Conservation (phyloP, 345 rosid species). For the Salix caprea region DNA sequence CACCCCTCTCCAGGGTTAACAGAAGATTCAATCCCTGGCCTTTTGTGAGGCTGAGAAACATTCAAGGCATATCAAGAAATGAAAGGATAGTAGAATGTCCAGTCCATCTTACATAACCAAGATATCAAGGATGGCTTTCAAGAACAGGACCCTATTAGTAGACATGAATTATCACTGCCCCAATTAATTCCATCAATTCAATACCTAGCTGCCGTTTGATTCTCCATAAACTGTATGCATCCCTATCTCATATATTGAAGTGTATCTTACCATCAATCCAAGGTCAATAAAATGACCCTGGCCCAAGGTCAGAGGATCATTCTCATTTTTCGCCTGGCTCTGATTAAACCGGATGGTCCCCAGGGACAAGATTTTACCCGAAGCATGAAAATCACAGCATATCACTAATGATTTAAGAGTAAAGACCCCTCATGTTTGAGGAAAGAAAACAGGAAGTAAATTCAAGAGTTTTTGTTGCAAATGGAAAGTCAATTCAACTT, state of each 20-base stretch:
- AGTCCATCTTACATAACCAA: not conserved
- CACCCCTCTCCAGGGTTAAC: not conserved
- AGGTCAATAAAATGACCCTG: not conserved
- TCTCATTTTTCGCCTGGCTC: not conserved
- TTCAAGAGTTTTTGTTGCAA: too few relatives aligned
- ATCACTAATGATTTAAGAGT: not conserved
- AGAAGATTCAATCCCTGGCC: not conserved
- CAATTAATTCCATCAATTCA: not conserved
- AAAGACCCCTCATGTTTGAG: not conserved
- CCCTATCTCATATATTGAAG: not conserved
- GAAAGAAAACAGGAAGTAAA: too few relatives aligned
- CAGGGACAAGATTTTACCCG: not conserved
- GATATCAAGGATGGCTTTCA: not conserved
- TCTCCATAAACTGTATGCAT: not conserved
- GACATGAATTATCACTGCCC: not conserved
- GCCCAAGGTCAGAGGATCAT: constrained; percentile 1
- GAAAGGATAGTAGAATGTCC: not conserved
- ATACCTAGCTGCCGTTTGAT: not conserved
- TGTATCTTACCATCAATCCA: not conserved
- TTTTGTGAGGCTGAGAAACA: not conserved
- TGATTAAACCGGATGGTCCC: not conserved
- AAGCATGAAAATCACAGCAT: not conserved
- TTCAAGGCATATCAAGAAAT: not conserved
- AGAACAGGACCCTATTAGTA: not conserved
- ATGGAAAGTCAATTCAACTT: not conserved